A percentile compares a stretch with the other conserved stretches of the same genome.
phyloP scores from a whole-genome alignment of 2,329 filamentous ascomycete genomes.

The Colletotrichum sp. region DNA sequence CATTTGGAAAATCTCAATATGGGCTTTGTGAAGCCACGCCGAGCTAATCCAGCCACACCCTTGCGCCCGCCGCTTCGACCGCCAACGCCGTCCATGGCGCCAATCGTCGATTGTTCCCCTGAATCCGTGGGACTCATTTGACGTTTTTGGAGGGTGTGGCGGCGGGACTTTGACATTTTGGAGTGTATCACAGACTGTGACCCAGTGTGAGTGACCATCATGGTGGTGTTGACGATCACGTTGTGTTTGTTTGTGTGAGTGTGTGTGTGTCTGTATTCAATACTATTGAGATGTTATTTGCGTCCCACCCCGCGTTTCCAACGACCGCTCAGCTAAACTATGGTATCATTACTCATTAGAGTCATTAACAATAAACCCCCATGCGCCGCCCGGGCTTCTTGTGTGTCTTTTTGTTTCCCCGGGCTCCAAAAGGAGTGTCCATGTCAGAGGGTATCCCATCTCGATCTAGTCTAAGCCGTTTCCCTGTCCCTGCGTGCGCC shows the following conservation, averaged over 20 bases:
- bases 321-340: not conserved
- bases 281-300: not conserved
- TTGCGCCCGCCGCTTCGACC: not conserved
- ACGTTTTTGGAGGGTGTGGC: not conserved
- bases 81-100: not conserved
- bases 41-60: not conserved
- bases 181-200: not conserved
- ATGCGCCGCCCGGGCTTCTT: not conserved
- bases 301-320: not conserved
- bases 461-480: constrained; percentile 2
- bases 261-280: not conserved
- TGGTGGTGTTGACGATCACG: not conserved
- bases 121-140: not conserved
- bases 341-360: constrained; percentile 23
- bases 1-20: not conserved
- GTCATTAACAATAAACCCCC: constrained; percentile 14
- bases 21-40: not conserved
- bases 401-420: not conserved
- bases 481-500: constrained; percentile 2
- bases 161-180: not conserved
- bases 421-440: constrained; percentile 2
- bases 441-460: constrained; percentile 16
- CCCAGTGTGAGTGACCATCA: not conserved
- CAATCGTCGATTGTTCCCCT: not conserved
- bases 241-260: not conserved